A percentile compares a stretch with the other conserved stretches of the same genome.
These are phyloP conservation scores for Bjerkandera adusta DNA, from an alignment of 1,284 basidiomycete species.

Conservation along the genomic window DNA sequence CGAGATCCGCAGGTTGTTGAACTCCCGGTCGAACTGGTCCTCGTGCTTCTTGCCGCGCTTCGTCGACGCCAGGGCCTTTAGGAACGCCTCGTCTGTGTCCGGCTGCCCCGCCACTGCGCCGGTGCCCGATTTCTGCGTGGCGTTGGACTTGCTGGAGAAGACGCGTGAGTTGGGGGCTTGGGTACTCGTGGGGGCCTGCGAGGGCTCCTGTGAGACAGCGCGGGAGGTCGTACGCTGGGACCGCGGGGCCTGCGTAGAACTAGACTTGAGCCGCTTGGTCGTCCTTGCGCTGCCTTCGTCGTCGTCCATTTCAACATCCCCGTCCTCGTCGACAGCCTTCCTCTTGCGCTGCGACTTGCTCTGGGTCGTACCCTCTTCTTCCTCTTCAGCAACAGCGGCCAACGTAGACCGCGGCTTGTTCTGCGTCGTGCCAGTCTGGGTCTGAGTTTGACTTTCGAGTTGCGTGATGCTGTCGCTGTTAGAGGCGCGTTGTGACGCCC, in stretches of 20 bases:
- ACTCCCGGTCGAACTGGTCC: slow-evolving; percentile 81
- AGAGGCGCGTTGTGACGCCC: slow-evolving; percentile 17
- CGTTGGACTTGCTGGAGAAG: slow-evolving; percentile 7
- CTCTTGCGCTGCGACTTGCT: slow-evolving; percentile 32
- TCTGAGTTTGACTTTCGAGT: slow-evolving; percentile 26
- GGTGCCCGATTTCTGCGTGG: slow-evolving; percentile 4
- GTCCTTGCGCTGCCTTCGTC: slow-evolving; percentile 25
- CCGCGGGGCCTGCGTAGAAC: slow-evolving; percentile 34
- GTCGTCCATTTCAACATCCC: slow-evolving; percentile 39
- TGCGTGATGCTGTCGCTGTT: slow-evolving; percentile 9
- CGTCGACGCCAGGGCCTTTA: slow-evolving; percentile 71
- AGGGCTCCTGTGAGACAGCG: not conserved
- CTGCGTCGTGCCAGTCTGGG: slow-evolving; percentile 19
- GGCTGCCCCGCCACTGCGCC: slow-evolving; percentile 46
- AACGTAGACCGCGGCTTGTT: slow-evolving; percentile 26
- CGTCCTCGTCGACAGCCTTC: slow-evolving; percentile 14
- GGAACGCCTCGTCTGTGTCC: slow-evolving; percentile 66
- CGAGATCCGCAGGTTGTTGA: slow-evolving; percentile 77
- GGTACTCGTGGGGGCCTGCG: not conserved
- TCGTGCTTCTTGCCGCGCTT: slow-evolving; percentile 69
- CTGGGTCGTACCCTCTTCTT: slow-evolving; percentile 39
- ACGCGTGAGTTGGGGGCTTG: not conserved
- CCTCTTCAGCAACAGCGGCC: slow-evolving; percentile 49
- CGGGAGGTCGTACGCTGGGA: not conserved
- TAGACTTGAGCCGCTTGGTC: slow-evolving; percentile 45